These are phyloP conservation scores for Tuber aestivum DNA, from an alignment of 495 filamentous ascomycete species.

Conservation along the genomic window DNA sequence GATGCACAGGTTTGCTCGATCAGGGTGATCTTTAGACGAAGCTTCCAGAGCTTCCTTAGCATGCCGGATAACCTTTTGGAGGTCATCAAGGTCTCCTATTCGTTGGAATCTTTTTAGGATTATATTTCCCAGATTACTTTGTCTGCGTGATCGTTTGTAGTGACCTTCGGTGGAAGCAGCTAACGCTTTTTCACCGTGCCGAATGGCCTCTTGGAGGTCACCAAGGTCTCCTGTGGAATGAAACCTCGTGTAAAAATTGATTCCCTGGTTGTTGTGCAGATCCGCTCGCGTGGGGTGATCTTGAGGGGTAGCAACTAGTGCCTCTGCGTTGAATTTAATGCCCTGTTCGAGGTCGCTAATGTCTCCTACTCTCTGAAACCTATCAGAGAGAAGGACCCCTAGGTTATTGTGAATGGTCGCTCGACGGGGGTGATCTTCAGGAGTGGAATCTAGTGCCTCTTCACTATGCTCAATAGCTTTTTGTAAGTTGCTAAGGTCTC, in stretches of 20 bases:
- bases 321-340: conserved; percentile 5
- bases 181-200: too few relatives aligned
- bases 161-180: too few relatives aligned
- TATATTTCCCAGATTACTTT: too few relatives aligned
- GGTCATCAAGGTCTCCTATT: too few relatives aligned
- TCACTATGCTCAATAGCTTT: conserved; percentile 1
- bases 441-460: background rate
- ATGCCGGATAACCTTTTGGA: background rate
- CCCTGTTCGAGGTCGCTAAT: conserved; percentile 3
- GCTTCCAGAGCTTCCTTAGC: background rate
- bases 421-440: background rate
- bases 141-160: too few relatives aligned
- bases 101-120: too few relatives aligned
- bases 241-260: too few relatives aligned
- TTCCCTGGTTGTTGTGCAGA: background rate
- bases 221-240: too few relatives aligned
- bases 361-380: background rate
- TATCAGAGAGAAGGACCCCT: background rate
- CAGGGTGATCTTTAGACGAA: background rate
- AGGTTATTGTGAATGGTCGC: conserved; percentile 8
- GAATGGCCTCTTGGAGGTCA: too few relatives aligned
- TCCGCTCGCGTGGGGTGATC: background rate
- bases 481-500: background rate
- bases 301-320: background rate
- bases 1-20: background rate